Base-by-base conservation (phyloP, 192 early-diverging fungal genomes). In the Coemansia sp. region DNA sequence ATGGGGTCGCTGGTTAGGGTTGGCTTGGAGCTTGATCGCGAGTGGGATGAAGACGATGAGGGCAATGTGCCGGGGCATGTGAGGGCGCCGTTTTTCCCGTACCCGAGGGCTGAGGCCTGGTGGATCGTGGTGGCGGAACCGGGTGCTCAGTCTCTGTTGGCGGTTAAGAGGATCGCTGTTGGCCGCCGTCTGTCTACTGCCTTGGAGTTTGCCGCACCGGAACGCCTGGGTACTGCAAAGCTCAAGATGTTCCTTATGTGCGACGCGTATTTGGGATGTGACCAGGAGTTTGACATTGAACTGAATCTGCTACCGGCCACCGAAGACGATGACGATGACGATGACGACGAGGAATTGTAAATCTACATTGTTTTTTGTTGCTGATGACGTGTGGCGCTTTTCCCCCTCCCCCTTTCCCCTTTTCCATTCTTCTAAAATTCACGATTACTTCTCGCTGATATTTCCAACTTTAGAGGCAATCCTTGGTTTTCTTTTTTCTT, bases 61-160 rank as follows among this genome's bases (percentile, higher is more conserved):
- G 66, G 37, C 2, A 80, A 79, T 23, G 73, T 95, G 24, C 74
- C 74, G 48, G 93, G 93, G 0, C 90, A 89, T 6, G 96, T 95
- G 5, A 84, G 92, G 56, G 95, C 97, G 34, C 95, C 95, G 5
- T 95, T 88, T 84, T 99, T 92, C 86, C 95, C 97, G 8, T 75
- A 79, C 18, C 77, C 86, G 75, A 93, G 95, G 77, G 88, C 92
- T 51, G 97, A 99, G 77, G 90, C 89, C 13, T 99, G 97, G 97
- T 99, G 97, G 97, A 75, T 97, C 60, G 92, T 99, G 7, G 68
- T 99, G 38, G 96, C 92, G 20, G 93, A 97, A 31, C 76, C 89
- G 10, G 66, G 83, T 14, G 79, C 82, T 4, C 95, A 96, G 69
- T 74, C 91, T 8, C 76, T 99, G 46, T 61, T 95, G 57, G 91